Evolutionary conservation across 495 filamentous ascomycete genomes (phyloP).

Genomic region (Aspergillus homomorphus): DNA sequence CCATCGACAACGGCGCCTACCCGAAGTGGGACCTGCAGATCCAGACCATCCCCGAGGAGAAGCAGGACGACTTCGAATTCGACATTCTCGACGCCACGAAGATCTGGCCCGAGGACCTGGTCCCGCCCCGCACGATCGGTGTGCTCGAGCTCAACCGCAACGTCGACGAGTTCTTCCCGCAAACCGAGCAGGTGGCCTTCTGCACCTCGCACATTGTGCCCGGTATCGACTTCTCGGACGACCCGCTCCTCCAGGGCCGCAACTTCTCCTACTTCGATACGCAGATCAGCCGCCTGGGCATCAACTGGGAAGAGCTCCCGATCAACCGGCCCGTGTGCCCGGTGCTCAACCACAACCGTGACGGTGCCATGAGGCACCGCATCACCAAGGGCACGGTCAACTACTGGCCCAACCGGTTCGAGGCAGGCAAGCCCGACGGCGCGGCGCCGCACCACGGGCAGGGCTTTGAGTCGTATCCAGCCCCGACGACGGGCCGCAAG

Average conservation of each 20-base stretch:
- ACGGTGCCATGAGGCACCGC: constrained; percentile 58
- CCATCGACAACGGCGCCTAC: constrained; percentile 55
- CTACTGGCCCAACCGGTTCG: constrained; percentile 79
- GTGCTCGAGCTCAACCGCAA: constrained; percentile 71
- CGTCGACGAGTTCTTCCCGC: constrained; percentile 71
- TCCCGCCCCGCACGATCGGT: constrained; percentile 70
- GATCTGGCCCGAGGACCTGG: constrained; percentile 70
- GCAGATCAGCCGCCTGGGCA: constrained; percentile 68
- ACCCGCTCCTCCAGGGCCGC: constrained; percentile 70
- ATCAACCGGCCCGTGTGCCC: constrained; percentile 69
- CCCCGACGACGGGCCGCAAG: constrained; percentile 64
- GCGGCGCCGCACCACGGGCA: constrained; percentile 55
- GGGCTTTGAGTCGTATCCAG: constrained; percentile 60
- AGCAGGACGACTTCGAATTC: constrained; percentile 73
- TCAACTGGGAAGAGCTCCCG: constrained; percentile 75
- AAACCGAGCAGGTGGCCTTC: constrained; percentile 70
- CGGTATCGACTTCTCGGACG: constrained; percentile 74
- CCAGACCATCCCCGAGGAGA: constrained; percentile 60
- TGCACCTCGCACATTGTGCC: constrained; percentile 74
- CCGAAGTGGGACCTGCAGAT: constrained; percentile 70
- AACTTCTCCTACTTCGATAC: constrained; percentile 80
- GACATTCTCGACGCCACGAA: constrained; percentile 81
- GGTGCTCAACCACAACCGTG: constrained; percentile 76
- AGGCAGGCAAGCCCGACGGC: constrained; percentile 36
- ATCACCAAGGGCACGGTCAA: constrained; percentile 65